Evolutionary conservation across 2,329 filamentous ascomycete species (phyloP).

Genomic region (Aschersonia sp.): DNA sequence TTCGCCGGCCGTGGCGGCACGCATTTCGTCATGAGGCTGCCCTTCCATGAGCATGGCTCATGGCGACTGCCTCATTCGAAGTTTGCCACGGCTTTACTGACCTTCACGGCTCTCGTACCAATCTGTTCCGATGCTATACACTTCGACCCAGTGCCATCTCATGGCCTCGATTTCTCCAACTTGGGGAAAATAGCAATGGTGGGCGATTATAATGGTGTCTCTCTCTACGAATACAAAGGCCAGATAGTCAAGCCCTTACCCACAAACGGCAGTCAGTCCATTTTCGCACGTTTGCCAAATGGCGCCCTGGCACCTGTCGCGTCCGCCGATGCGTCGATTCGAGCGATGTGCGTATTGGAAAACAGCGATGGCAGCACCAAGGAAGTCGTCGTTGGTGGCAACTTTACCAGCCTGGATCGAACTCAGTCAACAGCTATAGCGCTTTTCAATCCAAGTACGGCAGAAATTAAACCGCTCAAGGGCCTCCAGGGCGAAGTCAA

Average conservation of each 20-base stretch:
- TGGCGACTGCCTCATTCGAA: constrained; percentile 19
- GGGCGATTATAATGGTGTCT: constrained; percentile 85
- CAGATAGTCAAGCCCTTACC: constrained; percentile 56
- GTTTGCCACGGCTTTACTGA: constrained; percentile 18
- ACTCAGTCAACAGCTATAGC: constrained; percentile 67
- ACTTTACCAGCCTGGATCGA: constrained; percentile 82
- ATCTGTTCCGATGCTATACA: constrained; percentile 34
- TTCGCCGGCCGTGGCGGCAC: not conserved
- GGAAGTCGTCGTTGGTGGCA: constrained; percentile 79
- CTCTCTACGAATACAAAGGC: constrained; percentile 72
- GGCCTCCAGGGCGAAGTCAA: constrained; percentile 75
- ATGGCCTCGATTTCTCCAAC: constrained; percentile 63
- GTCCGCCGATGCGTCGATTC: constrained; percentile 70
- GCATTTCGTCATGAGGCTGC: constrained; percentile 30
- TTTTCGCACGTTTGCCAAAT: constrained; percentile 74
- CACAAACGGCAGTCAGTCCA: constrained; percentile 66
- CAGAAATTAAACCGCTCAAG: constrained; percentile 56
- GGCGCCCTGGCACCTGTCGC: constrained; percentile 64
- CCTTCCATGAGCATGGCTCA: constrained; percentile 25
- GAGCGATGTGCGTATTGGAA: constrained; percentile 73
- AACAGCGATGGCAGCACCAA: constrained; percentile 49
- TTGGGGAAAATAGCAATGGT: constrained; percentile 75
- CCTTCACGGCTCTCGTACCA: constrained; percentile 24
- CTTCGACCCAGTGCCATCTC: constrained; percentile 47
- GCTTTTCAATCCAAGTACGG: constrained; percentile 61